A percentile compares a stretch with the other conserved stretches of the same genome.
Evolutionary conservation across 2,329 filamentous ascomycete species (phyloP).

Genomic region (Talaromyces sp.): DNA sequence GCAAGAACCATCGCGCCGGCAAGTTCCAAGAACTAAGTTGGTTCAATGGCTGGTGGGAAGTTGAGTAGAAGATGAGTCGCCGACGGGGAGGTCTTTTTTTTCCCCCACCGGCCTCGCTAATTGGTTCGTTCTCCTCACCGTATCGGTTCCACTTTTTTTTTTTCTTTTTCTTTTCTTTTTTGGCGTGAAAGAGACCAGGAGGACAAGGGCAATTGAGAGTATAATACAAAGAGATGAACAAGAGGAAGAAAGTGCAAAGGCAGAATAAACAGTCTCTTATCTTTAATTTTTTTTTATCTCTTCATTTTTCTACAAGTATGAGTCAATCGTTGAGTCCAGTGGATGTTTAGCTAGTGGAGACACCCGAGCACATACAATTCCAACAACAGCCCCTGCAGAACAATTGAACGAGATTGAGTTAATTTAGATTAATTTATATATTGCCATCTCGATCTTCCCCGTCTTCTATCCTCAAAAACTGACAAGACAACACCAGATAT

Average conservation of each 20-base stretch:
- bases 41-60: conserved; percentile 26
- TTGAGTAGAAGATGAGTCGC: conserved; percentile 24
- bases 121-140: conserved; percentile 27
- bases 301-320: conserved; percentile 22
- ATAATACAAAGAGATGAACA: background rate
- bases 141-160: conserved; percentile 26
- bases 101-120: conserved; percentile 20
- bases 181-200: conserved; percentile 9
- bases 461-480: background rate
- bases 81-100: conserved; percentile 30
- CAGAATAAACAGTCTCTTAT: background rate
- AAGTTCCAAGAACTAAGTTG: conserved; percentile 23
- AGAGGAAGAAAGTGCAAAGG: background rate
- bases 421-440: background rate
- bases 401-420: background rate
- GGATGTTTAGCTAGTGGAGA: conserved; percentile 3
- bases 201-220: conserved; percentile 10
- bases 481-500: too few species aligned
- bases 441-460: background rate
- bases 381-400: background rate
- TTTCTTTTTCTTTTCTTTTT: conserved; percentile 8
- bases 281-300: background rate
- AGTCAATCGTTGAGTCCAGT: conserved; percentile 25
- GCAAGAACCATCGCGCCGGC: conserved; percentile 50
- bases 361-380: background rate